Evolutionary conservation across 116 monocot species (phyloP).

Genomic region (Phalaenopsis hybrid): DNA sequence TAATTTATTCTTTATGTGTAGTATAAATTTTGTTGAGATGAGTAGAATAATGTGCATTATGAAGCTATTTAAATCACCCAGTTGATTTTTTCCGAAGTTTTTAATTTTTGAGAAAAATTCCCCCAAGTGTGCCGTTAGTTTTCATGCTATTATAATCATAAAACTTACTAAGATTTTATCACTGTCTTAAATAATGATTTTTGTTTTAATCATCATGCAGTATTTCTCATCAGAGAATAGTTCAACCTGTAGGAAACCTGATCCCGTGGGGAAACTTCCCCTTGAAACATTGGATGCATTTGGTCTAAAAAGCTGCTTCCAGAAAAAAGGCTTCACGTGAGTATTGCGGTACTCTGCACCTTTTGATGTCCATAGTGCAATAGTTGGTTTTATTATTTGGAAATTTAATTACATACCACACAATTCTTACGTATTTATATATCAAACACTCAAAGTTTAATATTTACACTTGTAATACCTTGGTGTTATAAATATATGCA

Average conservation of each 20-base stretch:
- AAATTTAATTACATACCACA: background rate
- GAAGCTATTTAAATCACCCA: background rate
- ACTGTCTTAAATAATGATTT: background rate
- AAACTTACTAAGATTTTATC: background rate
- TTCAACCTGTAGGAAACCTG: constrained; percentile 41
- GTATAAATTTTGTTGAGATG: background rate
- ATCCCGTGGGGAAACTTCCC: constrained; percentile 81
- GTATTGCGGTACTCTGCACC: constrained; percentile 22
- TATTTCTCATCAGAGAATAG: background rate
- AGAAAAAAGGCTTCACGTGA: constrained; percentile 86
- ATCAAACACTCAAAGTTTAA: too few relatives aligned
- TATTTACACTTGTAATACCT: too few relatives aligned
- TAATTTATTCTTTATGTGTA: background rate
- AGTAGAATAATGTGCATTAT: background rate
- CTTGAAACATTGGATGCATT: constrained; percentile 64
- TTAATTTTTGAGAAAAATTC: background rate
- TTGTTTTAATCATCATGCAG: background rate
- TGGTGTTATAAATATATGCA: too few relatives aligned
- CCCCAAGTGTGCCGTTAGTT: background rate
- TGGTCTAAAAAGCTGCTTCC: constrained; percentile 62
- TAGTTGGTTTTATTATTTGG: background rate
- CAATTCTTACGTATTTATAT: too few relatives aligned
- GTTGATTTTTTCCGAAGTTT: background rate
- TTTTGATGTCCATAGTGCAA: background rate
- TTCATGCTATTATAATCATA: background rate